These are phyloP conservation scores for Petrea volubilis DNA, from an alignment of 257 asterid genomes.

Conservation along the genomic window DNA sequence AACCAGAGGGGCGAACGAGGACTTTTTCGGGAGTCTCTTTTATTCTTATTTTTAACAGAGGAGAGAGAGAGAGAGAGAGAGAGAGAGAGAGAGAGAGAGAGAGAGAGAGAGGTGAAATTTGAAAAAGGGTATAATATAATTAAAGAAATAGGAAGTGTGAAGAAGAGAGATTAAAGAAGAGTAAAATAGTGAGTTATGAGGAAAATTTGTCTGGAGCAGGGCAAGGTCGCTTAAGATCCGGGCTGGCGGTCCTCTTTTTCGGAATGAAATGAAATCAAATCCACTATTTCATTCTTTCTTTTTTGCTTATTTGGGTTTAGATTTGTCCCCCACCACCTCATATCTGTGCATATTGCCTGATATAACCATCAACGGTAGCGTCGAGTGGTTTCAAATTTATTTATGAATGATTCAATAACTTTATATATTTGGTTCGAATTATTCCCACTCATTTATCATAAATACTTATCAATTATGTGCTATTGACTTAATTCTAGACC, in stretches of 20 bases:
- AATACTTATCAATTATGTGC: no score
- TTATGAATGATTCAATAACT: no score
- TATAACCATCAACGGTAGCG: no score
- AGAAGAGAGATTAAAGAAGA: no score
- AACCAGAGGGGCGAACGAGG: conserved; percentile 49
- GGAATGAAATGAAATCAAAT: neutral
- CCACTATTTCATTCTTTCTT: neutral
- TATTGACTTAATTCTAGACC: no score
- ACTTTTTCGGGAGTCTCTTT: neutral
- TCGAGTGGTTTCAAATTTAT: no score
- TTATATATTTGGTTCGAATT: no score
- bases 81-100: neutral
- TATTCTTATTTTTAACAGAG: neutral
- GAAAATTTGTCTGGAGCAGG: conserved; percentile 66
- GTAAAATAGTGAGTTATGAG: conserved; percentile 46
- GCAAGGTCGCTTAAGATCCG: conserved; percentile 67
- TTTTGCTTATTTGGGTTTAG: neutral
- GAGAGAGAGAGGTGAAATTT: neutral
- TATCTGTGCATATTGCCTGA: no score
- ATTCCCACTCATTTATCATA: no score
- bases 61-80: neutral
- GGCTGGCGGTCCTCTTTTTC: conserved; percentile 48
- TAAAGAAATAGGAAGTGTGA: neutral
- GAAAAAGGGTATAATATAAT: neutral
- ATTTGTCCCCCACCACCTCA: no score